Conservation (phyloP, 495 filamentous ascomycete genomes). For the Copromyces sp. region DNA sequence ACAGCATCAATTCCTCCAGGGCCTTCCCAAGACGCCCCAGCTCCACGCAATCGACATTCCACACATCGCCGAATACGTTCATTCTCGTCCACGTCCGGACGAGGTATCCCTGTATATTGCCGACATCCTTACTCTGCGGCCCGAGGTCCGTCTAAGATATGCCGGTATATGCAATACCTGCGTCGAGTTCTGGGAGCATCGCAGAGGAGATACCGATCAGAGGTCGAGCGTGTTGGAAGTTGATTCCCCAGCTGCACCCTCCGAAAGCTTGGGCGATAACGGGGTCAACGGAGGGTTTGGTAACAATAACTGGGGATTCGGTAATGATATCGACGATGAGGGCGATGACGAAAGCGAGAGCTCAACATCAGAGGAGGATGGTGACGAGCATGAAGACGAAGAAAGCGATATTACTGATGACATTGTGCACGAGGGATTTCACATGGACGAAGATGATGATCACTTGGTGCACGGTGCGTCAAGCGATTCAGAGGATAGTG, state of each 20-base stretch:
- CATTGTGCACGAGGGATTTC: not conserved
- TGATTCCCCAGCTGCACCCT: conserved; percentile 20
- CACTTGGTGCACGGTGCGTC: not conserved
- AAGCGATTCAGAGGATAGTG: not conserved
- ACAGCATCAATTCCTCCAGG: conserved; percentile 81
- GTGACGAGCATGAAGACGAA: conserved; percentile 36
- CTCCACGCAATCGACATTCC: conserved; percentile 73
- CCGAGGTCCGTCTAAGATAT: conserved; percentile 76
- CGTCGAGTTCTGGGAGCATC: conserved; percentile 75
- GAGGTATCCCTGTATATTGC: conserved; percentile 79
- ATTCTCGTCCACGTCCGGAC: conserved; percentile 42
- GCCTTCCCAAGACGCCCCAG: conserved; percentile 63
- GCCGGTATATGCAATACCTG: conserved; percentile 74
- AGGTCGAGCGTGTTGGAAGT: conserved; percentile 7
- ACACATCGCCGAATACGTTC: conserved; percentile 55
- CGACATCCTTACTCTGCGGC: conserved; percentile 77
- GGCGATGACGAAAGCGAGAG: not conserved
- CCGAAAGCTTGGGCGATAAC: conserved; percentile 35
- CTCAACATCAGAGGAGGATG: conserved; percentile 20
- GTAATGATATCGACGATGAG: conserved; percentile 36
- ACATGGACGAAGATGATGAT: not conserved
- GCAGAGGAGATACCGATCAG: conserved; percentile 26
- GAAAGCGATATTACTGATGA: not conserved
- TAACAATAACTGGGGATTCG: conserved; percentile 24
- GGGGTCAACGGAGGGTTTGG: conserved; percentile 29